These are phyloP conservation scores for Chenopodium formosanum DNA, from an alignment of 148 eudicot genomes.

Conservation along the genomic window DNA sequence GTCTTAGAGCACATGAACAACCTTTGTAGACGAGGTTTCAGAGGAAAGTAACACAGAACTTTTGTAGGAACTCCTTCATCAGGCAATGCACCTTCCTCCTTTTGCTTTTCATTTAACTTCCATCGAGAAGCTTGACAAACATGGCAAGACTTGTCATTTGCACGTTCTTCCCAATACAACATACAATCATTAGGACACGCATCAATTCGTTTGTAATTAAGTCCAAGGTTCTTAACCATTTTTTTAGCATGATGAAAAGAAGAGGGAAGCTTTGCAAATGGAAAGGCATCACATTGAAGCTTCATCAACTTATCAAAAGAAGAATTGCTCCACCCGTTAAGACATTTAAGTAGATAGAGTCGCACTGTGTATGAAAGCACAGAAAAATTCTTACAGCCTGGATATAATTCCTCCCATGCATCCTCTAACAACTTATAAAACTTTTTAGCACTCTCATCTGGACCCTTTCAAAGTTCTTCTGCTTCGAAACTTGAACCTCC, in stretches of 20 bases:
- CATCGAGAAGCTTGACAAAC: not conserved
- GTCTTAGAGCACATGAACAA: too few relatives aligned
- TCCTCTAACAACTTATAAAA: slow-evolving; percentile 10
- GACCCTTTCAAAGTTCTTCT: not conserved
- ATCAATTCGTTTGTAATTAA: slow-evolving; percentile 5
- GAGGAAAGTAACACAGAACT: too few relatives aligned
- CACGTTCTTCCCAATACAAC: not conserved
- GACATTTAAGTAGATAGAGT: not conserved
- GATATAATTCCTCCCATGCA: slow-evolving; percentile 1
- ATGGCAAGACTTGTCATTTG: not conserved
- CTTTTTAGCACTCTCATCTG: slow-evolving; percentile 7
- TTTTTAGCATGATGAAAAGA: slow-evolving; percentile 1
- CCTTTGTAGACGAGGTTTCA: too few relatives aligned
- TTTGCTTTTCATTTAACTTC: slow-evolving; percentile 5
- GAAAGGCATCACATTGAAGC: not conserved
- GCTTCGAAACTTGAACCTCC: not conserved
- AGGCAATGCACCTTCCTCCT: not conserved
- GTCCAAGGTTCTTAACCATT: not conserved
- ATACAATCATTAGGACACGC: slow-evolving; percentile 5
- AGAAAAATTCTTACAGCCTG: slow-evolving; percentile 8
- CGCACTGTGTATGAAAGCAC: slow-evolving; percentile 7
- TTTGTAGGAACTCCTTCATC: too few relatives aligned
- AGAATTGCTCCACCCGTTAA: slow-evolving; percentile 9
- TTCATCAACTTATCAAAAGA: slow-evolving; percentile 8
- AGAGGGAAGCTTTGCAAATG: not conserved